Conservation (phyloP, 306 rosid genomes). For the Cercis canadensis region DNA sequence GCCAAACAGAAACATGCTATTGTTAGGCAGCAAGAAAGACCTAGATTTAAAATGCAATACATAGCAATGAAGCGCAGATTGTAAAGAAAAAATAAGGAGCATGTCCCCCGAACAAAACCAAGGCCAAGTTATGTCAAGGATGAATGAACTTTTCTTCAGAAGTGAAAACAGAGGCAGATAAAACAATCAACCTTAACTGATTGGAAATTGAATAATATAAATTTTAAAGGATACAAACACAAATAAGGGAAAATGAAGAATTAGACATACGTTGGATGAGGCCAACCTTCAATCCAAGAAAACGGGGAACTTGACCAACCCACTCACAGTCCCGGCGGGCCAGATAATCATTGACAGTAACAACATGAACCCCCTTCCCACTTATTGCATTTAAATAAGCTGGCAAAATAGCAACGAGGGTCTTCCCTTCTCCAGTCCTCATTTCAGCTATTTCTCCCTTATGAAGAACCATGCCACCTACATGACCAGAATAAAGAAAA, state of each 20-base stretch:
- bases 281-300: constrained; percentile 99
- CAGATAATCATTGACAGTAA: constrained; percentile 94
- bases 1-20: constrained; percentile 49
- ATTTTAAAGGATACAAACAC: constrained; percentile 20
- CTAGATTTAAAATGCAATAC: neutral
- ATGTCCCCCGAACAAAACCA: neutral
- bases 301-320: constrained; percentile 99
- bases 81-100: neutral
- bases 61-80: constrained; percentile 24
- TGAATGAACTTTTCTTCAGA: constrained; percentile 6
- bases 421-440: constrained; percentile 99
- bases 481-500: constrained; percentile 34
- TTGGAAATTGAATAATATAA: too few species aligned
- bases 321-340: constrained; percentile 97
- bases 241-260: constrained; percentile 36
- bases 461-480: constrained; percentile 98
- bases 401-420: constrained; percentile 94
- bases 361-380: constrained; percentile 96
- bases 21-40: constrained; percentile 34
- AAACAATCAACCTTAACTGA: constrained; percentile 14
- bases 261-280: constrained; percentile 96
- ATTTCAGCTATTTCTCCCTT: constrained; percentile 98
- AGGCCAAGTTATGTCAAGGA: constrained; percentile 14
- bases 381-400: constrained; percentile 90
- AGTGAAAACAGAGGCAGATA: constrained; percentile 12